Percentiles rank a stretch among this genome's conserved stretches.
Conservation (phyloP, 192 early-diverging fungal genomes). For the Umbelopsis isabellina region DNA sequence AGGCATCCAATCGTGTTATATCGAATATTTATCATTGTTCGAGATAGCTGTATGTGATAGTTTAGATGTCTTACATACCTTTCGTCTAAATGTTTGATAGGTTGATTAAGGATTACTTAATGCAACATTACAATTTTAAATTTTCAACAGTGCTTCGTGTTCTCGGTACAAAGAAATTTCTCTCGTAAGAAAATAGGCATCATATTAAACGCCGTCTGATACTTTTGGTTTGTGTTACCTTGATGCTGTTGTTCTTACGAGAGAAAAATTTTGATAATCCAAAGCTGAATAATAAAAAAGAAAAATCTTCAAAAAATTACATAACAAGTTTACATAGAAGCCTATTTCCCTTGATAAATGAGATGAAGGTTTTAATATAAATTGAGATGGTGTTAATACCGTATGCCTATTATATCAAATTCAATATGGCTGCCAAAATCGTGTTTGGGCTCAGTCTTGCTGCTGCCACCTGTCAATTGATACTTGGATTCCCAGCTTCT, state of each 20-base stretch:
- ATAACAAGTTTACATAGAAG: background rate
- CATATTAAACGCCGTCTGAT: too few relatives aligned
- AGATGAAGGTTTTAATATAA: background rate
- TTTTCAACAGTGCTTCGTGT: too few relatives aligned
- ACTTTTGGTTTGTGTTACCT: too few relatives aligned
- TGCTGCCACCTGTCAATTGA: slow-evolving; percentile 1
- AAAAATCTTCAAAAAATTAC: slow-evolving; percentile 1
- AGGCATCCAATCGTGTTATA: too few relatives aligned
- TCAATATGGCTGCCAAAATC: background rate
- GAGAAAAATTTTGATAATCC: background rate
- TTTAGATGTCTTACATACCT: too few relatives aligned
- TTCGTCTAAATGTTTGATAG: too few relatives aligned
- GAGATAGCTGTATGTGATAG: too few relatives aligned
- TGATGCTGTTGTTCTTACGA: background rate
- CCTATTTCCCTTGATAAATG: background rate
- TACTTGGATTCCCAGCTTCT: background rate
- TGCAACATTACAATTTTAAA: too few relatives aligned
- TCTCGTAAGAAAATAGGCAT: background rate
- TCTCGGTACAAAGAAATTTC: too few relatives aligned
- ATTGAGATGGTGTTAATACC: background rate
- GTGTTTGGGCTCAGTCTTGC: background rate
- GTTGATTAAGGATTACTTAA: too few relatives aligned
- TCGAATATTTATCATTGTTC: too few relatives aligned
- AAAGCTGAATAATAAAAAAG: background rate
- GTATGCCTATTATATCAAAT: background rate